phyloP scores from a whole-genome alignment of 2,329 filamentous ascomycete genomes.

The Knufia fluminis region DNA sequence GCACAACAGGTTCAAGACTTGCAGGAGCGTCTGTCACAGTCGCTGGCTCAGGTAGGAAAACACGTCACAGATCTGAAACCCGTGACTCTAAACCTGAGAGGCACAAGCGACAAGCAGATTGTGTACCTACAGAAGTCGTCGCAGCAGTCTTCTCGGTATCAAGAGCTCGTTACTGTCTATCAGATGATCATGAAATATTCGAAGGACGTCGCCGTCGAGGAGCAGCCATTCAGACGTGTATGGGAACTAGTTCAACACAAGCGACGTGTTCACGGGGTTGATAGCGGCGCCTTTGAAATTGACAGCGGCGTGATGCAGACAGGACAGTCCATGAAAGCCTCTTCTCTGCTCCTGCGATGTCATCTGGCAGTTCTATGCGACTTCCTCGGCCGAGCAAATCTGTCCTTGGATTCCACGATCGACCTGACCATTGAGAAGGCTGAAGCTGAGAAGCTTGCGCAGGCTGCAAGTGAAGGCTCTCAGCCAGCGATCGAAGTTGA shows the following conservation, averaged over 20 bases:
- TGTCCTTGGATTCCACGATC: slow-evolving; percentile 15
- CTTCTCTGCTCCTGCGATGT: slow-evolving; percentile 39
- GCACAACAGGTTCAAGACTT: slow-evolving; percentile 25
- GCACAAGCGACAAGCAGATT: slow-evolving; percentile 23
- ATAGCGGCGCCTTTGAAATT: slow-evolving; percentile 20
- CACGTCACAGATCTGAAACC: background rate
- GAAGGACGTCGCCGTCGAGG: slow-evolving; percentile 27
- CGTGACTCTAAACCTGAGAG: slow-evolving; percentile 9
- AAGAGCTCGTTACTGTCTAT: slow-evolving; percentile 22
- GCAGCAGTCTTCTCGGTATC: slow-evolving; percentile 15
- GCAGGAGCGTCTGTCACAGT: slow-evolving; percentile 12
- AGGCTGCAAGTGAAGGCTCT: slow-evolving; percentile 28
- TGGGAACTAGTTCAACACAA: slow-evolving; percentile 29
- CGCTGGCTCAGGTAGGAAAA: slow-evolving; percentile 4
- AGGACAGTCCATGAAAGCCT: slow-evolving; percentile 35
- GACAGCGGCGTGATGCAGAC: slow-evolving; percentile 29
- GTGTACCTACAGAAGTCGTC: slow-evolving; percentile 20
- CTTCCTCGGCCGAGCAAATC: slow-evolving; percentile 26
- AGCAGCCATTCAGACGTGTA: slow-evolving; percentile 33
- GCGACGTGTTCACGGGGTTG: slow-evolving; percentile 23
- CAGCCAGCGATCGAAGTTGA: slow-evolving; percentile 41
- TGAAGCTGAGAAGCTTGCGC: slow-evolving; percentile 36
- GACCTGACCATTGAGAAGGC: slow-evolving; percentile 29
- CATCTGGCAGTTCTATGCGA: slow-evolving; percentile 42
- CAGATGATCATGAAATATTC: slow-evolving; percentile 26